Base-by-base conservation (phyloP, 2,329 filamentous ascomycete species). In the Fusarium begoniae region DNA sequence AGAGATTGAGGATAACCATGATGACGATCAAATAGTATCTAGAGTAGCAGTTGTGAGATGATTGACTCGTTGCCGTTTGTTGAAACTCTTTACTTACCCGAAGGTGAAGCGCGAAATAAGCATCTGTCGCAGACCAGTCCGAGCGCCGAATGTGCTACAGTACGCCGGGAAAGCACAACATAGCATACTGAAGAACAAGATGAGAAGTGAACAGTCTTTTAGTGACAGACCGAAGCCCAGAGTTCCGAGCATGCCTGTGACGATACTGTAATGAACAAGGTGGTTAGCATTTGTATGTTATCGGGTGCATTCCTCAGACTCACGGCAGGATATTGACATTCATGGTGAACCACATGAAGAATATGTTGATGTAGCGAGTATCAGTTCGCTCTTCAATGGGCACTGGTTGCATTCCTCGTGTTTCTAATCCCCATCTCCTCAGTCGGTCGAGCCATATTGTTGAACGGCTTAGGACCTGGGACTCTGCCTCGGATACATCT, bases 241-340 rank as follows among this genome's bases (percentile, higher is more conserved):
- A 44, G 54, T 57, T 17, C 54, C 54, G 22, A 57, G 54, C 54
- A 57, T 57, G 40, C 54, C 54, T 8, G 54, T 57, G 13, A 57
- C 38, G 4, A 57, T 41, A 20, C 53, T 55, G 35, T 22, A 7
- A 11, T 15, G 12, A 2, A 11, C 0, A 4, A 10, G 2, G 5
- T 18, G 32, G 3, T 54, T 13, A 54, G 35, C 14, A 17, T 7
- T 13, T 7, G 5, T 17, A 9, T 1, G 4, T 9, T 40, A 11
- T 3, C 4, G 2, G 3, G 2, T 11, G 24, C 35, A 6, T 13
- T 26, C 2, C 24, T 40, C 13, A 28, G 15, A 41, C 53, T 30
- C 3, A 55, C 53, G 53, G 53, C 14, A 55, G 20, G 20, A 40
- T 30, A 8, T 55, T 55, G 26, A 55, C 53, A 6, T 40, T 55